phyloP scores from a whole-genome alignment of 805 yeast genomes.

The Yarrowia sp. region DNA sequence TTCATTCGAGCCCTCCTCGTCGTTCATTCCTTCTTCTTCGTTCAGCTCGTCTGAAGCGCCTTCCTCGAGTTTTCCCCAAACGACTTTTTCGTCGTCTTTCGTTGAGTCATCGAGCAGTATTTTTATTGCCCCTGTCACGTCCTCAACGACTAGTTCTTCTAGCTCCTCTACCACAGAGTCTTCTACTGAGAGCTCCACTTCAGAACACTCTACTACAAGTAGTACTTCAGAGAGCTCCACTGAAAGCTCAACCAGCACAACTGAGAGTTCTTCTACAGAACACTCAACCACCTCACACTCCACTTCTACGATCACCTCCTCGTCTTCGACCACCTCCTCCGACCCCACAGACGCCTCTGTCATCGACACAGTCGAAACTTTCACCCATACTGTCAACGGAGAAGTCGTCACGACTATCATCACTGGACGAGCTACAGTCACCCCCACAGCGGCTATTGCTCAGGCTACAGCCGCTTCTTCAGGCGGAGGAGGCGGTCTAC shows the following conservation, averaged over 20 bases:
- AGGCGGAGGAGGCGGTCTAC: neutral
- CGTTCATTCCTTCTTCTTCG: neutral
- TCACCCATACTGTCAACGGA: conserved; percentile 13
- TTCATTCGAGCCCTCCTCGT: neutral
- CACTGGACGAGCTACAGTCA: conserved; percentile 8
- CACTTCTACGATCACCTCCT: neutral
- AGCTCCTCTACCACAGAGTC: neutral
- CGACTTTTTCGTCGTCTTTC: neutral
- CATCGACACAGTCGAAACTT: neutral
- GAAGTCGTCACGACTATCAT: conserved; percentile 13
- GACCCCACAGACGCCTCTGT: neutral
- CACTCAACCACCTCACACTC: neutral
- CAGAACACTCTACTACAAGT: neutral
- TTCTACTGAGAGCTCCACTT: neutral
- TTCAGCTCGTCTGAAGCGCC: neutral
- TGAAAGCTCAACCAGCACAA: neutral
- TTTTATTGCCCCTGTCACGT: neutral
- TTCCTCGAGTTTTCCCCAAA: neutral
- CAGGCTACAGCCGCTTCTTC: neutral
- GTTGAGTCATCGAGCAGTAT: neutral
- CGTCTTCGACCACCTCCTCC: neutral
- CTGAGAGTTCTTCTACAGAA: too few species aligned
- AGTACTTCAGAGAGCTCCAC: neutral
- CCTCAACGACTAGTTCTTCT: neutral
- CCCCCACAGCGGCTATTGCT: conserved; percentile 5